These are phyloP conservation scores for Poronia punctata DNA, from an alignment of 495 filamentous ascomycete species.

Conservation along the genomic window DNA sequence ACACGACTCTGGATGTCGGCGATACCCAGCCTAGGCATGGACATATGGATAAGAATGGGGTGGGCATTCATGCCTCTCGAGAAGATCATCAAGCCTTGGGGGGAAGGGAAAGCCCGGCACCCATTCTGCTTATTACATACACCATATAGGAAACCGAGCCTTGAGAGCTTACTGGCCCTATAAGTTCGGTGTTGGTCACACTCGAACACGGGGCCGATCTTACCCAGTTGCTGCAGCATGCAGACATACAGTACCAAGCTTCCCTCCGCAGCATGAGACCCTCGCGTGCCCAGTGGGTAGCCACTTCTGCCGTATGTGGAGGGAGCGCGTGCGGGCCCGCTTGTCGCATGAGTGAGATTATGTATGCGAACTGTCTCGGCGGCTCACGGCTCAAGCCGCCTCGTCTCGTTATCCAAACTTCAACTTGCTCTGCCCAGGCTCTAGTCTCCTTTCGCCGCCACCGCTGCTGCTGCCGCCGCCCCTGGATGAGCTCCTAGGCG, in stretches of 20 bases:
- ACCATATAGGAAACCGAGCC: conserved; percentile 1
- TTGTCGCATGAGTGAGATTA: conserved; percentile 18
- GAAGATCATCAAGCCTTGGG: no score
- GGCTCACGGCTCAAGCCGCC: no score
- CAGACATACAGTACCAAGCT: background rate
- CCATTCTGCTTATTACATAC: no score
- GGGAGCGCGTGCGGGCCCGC: conserved; percentile 17
- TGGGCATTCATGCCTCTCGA: no score
- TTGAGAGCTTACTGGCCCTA: background rate
- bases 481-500: conserved; percentile 24
- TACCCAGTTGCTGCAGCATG: background rate
- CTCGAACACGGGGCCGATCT: conserved; percentile 2
- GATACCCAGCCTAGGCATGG: no score
- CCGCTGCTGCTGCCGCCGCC: conserved; percentile 15
- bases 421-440: conserved; percentile 71
- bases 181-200: conserved; percentile 4
- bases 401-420: conserved; percentile 53
- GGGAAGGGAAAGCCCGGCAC: no score
- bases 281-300: background rate
- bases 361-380: conserved; percentile 9
- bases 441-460: conserved; percentile 41
- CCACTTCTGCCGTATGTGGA: background rate
- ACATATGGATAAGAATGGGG: no score
- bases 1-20: no score
- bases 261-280: conserved; percentile 3